Evolutionary conservation across 2,329 filamentous ascomycete species (phyloP), one percentile per base, ranked within the genome.

Genomic region (Incumbomyces lentus): DNA sequence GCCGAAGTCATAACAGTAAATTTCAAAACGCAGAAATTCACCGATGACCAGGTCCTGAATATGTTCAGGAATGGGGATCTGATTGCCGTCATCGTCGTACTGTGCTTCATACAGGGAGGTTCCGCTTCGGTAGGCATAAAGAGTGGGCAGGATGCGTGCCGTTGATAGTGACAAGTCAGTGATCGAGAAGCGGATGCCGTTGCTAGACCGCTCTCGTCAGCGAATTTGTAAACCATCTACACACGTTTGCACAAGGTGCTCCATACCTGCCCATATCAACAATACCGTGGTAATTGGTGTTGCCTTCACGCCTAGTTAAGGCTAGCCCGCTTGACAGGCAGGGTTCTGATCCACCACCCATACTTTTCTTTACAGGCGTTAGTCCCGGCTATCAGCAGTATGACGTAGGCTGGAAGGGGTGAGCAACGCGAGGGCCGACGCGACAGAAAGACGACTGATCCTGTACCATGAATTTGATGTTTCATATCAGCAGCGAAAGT

Each of bases 121-220:
- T 17, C 74, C 76, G 7, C 79, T 82, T 4, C 88, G 81, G 58
- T 87, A 79, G 57, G 83, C 78, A 65, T 86, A 92, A 45, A 94
- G 58, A 22, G 84, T 89, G 13, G 75, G 79, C 35, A 94, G 73
- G 19, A 88, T 77, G 22, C 87, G 82, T 19, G 83, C 73, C 31
- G 71, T 77, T 3, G 79, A 78, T 18, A 83, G 81, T 4, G 81
- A 76, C 13, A 93, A 73, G 54, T 87, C 81, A 4, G 87, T 86
- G 57, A 95, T 86, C 31, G 86, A 90, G 70, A 94, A 94, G 46
- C 89, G 86, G 58, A 95, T 89, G 56, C 88, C 89, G 69, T 95
- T 95, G 70, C 87, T 64, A 40, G 35, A 34, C 22, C 32, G 38
- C 17, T 13, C 3, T 39, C 10, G 36, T 39, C 17, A 39, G 36